Evolutionary conservation across 805 yeast species (phyloP).

Genomic region (Yamadazyma laniorum): DNA sequence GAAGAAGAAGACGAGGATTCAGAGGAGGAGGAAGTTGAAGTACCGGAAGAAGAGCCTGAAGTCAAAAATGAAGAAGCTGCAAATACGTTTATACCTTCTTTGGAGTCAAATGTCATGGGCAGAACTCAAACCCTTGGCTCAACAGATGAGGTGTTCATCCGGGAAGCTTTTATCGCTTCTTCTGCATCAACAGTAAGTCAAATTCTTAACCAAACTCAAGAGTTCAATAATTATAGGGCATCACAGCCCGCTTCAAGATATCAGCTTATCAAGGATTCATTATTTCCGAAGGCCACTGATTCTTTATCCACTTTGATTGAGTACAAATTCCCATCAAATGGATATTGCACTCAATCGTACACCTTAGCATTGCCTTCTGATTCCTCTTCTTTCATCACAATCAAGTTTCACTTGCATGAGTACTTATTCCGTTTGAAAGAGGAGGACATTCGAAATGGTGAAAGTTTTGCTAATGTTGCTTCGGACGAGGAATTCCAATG

Average conservation of each 20-base stretch:
- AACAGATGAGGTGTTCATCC: conserved; percentile 34
- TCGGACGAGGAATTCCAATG: conserved; percentile 44
- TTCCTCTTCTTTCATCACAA: conserved; percentile 30
- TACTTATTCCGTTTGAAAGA: conserved; percentile 30
- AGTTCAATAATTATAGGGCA: conserved; percentile 9
- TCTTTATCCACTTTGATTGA: conserved; percentile 33
- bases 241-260: conserved; percentile 21
- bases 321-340: conserved; percentile 37
- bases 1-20: conserved; percentile 13
- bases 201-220: conserved; percentile 9
- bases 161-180: conserved; percentile 36
- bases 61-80: conserved; percentile 4
- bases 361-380: conserved; percentile 38
- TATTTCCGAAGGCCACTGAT: conserved; percentile 31
- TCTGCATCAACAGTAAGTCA: conserved; percentile 14
- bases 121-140: conserved; percentile 26
- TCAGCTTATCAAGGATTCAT: conserved; percentile 24
- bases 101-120: conserved; percentile 24
- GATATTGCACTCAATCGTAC: conserved; percentile 39
- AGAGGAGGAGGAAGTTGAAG: conserved; percentile 16
- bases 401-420: conserved; percentile 36
- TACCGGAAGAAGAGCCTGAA: conserved; percentile 12
- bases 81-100: conserved; percentile 11
- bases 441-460: conserved; percentile 33
- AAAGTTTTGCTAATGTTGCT: conserved; percentile 27